phyloP scores from a whole-genome alignment of 2,329 filamentous ascomycete genomes.

The Camptophora hylomeconis region DNA sequence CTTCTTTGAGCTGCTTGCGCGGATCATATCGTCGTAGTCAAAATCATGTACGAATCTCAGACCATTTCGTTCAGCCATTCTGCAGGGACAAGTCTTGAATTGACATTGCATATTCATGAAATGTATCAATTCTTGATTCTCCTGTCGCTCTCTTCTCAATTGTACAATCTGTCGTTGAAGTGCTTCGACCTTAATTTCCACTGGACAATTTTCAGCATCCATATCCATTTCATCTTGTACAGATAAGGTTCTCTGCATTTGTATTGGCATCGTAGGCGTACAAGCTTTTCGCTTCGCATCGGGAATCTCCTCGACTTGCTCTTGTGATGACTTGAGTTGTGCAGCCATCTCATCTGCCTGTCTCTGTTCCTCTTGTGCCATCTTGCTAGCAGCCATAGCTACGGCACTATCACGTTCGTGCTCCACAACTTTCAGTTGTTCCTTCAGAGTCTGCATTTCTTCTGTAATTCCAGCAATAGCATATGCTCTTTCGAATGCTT shows the following conservation, averaged over 20 bases:
- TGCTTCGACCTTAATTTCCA: slow-evolving; percentile 30
- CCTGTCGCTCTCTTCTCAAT: slow-evolving; percentile 36
- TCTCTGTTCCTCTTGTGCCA: too few relatives aligned
- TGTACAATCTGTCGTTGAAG: slow-evolving; percentile 36
- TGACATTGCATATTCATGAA: slow-evolving; percentile 38
- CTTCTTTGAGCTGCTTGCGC: slow-evolving; percentile 11
- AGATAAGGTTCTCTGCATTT: too few relatives aligned
- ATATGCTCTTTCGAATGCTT: slow-evolving; percentile 35
- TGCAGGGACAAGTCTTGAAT: slow-evolving; percentile 35
- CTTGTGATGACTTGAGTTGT: background rate
- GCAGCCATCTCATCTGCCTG: slow-evolving; percentile 2
- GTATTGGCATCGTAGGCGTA: too few relatives aligned
- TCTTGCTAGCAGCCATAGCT: slow-evolving; percentile 3
- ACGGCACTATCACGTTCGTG: slow-evolving; percentile 21
- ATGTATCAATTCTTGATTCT: slow-evolving; percentile 42
- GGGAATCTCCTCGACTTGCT: too few relatives aligned
- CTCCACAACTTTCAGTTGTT: slow-evolving; percentile 26
- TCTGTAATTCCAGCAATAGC: slow-evolving; percentile 31
- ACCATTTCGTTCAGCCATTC: slow-evolving; percentile 30
- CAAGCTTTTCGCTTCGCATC: too few relatives aligned
- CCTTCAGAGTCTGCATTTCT: slow-evolving; percentile 31
- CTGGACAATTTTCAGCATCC: too few relatives aligned
- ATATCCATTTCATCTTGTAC: too few relatives aligned
- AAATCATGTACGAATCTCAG: slow-evolving; percentile 27
- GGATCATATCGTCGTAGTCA: slow-evolving; percentile 19